phyloP scores from a whole-genome alignment of 306 rosid species.

The Ormosia semicastrata region DNA sequence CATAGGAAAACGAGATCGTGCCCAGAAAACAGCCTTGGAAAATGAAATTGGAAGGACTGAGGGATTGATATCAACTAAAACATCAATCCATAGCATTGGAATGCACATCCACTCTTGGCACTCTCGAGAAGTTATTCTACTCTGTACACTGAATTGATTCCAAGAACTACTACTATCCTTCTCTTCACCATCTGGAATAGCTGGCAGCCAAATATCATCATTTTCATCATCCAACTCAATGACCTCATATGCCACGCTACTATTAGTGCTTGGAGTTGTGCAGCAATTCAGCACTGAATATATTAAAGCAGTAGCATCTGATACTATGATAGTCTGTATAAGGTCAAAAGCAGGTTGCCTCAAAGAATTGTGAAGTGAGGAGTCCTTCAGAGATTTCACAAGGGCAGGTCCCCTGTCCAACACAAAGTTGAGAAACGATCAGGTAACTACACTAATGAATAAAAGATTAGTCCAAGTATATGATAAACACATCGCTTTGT shows the following conservation, averaged over 20 bases:
- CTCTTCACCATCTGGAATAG: conserved; percentile 42
- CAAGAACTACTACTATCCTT: conserved; percentile 64
- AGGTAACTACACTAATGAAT: conserved; percentile 20
- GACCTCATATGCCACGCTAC: conserved; percentile 32
- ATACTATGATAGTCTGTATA: conserved; percentile 71
- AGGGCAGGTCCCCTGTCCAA: conserved; percentile 93
- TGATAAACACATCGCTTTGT: neutral
- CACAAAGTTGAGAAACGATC: conserved; percentile 35
- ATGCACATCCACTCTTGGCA: conserved; percentile 87
- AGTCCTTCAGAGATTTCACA: conserved; percentile 88
- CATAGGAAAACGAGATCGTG: conserved; percentile 84
- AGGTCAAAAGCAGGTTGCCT: conserved; percentile 99
- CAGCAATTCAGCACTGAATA: conserved; percentile 51
- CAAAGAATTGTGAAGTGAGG: conserved; percentile 82
- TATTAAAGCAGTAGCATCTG: conserved; percentile 85
- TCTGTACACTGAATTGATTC: conserved; percentile 63
- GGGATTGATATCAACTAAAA: conserved; percentile 67
- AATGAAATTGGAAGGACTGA: conserved; percentile 75
- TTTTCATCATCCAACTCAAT: conserved; percentile 48
- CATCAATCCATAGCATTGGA: conserved; percentile 94
- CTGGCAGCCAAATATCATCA: conserved; percentile 43
- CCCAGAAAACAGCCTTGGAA: conserved; percentile 96
- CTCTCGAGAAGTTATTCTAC: conserved; percentile 65
- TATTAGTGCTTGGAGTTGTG: conserved; percentile 36
- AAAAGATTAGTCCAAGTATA: conserved; percentile 17